Percentiles rank a stretch among this genome's conserved stretches.
Evolutionary conservation across 2,329 filamentous ascomycete species (phyloP).

Genomic region (Clarireedia hainanense): DNA sequence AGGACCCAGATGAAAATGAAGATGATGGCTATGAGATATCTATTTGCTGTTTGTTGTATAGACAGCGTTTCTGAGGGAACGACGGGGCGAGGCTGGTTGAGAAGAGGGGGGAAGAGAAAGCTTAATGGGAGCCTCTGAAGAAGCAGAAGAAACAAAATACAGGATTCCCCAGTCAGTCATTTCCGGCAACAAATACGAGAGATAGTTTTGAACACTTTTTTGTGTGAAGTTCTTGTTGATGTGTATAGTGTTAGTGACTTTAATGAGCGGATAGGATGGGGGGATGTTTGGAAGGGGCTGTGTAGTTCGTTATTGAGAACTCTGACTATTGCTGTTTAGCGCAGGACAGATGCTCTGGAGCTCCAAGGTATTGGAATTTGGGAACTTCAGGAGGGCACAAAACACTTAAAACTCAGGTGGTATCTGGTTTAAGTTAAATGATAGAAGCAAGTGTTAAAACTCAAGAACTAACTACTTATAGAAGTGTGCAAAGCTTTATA

Average conservation of each 20-base stretch:
- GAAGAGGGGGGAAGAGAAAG: not conserved
- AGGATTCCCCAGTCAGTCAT: slow-evolving; percentile 1
- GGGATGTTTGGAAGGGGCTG: not conserved
- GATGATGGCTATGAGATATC: slow-evolving; percentile 13
- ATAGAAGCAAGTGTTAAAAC: no score
- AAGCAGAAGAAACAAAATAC: not conserved
- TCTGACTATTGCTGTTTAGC: no score
- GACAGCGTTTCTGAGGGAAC: not conserved
- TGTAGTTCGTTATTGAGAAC: not conserved
- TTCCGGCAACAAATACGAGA: slow-evolving; percentile 8
- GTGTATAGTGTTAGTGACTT: not conserved
- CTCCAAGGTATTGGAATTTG: no score
- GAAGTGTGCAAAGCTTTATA: no score
- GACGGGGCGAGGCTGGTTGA: not conserved
- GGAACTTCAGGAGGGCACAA: no score
- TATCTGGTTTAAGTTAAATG: no score
- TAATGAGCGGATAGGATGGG: not conserved
- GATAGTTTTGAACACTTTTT: slow-evolving; percentile 6
- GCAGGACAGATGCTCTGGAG: no score
- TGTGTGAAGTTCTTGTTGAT: not conserved
- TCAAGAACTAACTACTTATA: no score
- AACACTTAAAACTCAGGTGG: no score
- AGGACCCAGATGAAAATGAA: slow-evolving; percentile 8
- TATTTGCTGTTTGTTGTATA: slow-evolving; percentile 11
- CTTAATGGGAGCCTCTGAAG: not conserved